Evolutionary conservation across 2,329 filamentous ascomycete genomes (phyloP).

Genomic region (Botrytis tulipae): DNA sequence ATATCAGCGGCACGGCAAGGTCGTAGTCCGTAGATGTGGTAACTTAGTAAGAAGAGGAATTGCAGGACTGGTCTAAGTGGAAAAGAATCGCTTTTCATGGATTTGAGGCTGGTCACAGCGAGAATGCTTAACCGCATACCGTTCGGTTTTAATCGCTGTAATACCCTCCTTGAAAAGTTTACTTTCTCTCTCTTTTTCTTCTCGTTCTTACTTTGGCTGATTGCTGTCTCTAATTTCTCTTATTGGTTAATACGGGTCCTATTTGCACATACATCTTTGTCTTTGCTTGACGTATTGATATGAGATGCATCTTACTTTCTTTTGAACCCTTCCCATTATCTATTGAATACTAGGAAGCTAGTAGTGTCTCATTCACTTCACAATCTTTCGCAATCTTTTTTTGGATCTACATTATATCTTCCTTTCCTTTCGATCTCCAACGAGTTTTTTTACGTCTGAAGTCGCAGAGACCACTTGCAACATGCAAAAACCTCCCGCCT

Average conservation of each 20-base stretch:
- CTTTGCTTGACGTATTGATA: constrained; percentile 10
- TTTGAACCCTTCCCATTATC: neutral
- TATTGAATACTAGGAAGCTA: constrained; percentile 1
- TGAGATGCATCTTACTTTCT: neutral
- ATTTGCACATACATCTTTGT: neutral
- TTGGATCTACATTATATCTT: neutral
- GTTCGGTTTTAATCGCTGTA: neutral
- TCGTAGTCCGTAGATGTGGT: neutral
- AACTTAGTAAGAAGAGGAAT: neutral
- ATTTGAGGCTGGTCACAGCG: constrained; percentile 3
- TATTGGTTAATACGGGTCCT: neutral
- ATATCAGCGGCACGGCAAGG: neutral
- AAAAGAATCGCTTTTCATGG: neutral
- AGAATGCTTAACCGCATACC: constrained; percentile 3
- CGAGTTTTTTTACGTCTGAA: constrained; percentile 1
- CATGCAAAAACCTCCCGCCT: constrained; percentile 30
- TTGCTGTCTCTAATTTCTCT: neutral
- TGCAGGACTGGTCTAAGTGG: neutral
- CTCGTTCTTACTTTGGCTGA: neutral
- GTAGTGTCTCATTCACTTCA: neutral
- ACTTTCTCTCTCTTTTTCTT: neutral
- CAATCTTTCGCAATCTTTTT: neutral
- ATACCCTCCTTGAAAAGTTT: neutral
- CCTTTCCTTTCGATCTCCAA: neutral
- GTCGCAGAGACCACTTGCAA: neutral